These are phyloP conservation scores for Ustilago cynodontis DNA, from an alignment of 1,284 basidiomycete species.

Conservation along the genomic window DNA sequence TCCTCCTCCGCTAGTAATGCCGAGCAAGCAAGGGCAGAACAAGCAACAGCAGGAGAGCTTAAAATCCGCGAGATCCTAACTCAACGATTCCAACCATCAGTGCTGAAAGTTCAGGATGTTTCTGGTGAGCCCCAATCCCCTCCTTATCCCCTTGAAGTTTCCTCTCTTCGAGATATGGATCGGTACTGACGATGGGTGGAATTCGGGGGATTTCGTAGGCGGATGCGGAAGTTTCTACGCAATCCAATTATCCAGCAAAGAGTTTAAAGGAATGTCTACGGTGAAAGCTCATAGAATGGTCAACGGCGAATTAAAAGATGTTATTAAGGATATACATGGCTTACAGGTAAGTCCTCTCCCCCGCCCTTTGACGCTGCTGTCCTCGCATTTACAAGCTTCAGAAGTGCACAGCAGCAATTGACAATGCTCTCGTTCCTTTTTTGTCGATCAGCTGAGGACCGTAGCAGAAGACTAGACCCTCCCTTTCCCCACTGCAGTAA, in stretches of 20 bases:
- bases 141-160: neutral
- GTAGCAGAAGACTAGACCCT: slow-evolving; percentile 31
- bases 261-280: slow-evolving; percentile 86
- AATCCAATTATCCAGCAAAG: slow-evolving; percentile 84
- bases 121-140: slow-evolving; percentile 69
- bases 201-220: slow-evolving; percentile 71
- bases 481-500: neutral
- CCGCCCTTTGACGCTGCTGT: neutral
- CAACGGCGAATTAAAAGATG: slow-evolving; percentile 86
- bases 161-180: slow-evolving; percentile 69
- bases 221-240: slow-evolving; percentile 97
- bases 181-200: slow-evolving; percentile 59
- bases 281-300: slow-evolving; percentile 96
- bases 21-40: slow-evolving; percentile 2
- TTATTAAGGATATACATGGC: slow-evolving; percentile 92
- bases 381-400: no score
- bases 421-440: neutral
- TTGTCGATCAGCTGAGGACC: slow-evolving; percentile 31
- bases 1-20: no score
- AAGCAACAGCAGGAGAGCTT: slow-evolving; percentile 40
- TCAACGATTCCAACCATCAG: slow-evolving; percentile 77
- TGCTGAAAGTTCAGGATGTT: slow-evolving; percentile 66
- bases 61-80: slow-evolving; percentile 80
- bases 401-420: neutral
- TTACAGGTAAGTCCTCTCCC: slow-evolving; percentile 78